These are phyloP conservation scores for Astrothelium macrocarpum DNA, from an alignment of 495 filamentous ascomycete genomes.

Conservation along the genomic window DNA sequence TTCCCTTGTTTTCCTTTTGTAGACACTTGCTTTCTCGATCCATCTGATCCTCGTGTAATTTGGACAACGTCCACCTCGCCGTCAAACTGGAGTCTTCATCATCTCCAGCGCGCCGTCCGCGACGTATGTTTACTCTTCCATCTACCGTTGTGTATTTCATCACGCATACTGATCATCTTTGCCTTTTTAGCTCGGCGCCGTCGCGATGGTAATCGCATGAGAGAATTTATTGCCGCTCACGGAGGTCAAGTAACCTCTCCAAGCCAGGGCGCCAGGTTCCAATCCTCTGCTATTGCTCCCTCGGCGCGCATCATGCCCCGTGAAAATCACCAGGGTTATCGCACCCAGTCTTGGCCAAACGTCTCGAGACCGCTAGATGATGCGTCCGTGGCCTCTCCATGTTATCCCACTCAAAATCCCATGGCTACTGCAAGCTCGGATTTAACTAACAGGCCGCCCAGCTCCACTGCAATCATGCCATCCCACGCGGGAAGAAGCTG, in stretches of 20 bases:
- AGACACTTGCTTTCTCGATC: not conserved
- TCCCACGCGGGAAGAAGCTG: not conserved
- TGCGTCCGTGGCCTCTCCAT: not conserved
- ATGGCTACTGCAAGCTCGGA: not conserved
- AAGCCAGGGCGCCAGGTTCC: not conserved
- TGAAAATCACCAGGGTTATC: not conserved
- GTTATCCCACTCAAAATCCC: not conserved
- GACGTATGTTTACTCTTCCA: not conserved
- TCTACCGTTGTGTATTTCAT: not conserved
- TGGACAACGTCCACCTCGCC: not conserved
- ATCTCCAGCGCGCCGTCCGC: not conserved
- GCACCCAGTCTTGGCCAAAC: not conserved
- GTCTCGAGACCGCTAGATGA: not conserved
- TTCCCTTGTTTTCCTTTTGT: no score
- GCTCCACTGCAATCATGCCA: not conserved
- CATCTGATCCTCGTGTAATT: not conserved
- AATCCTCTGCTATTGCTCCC: not conserved
- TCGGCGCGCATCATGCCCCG: not conserved
- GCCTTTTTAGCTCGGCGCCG: not conserved
- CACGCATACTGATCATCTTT: not conserved
- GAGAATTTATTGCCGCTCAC: not conserved
- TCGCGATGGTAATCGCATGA: not conserved
- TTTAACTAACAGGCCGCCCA: not conserved
- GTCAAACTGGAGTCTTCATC: not conserved
- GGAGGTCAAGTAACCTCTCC: not conserved